These are phyloP conservation scores for Plasmodiophora brassicae DNA, from an alignment of 208 protist species.

Conservation along the genomic window DNA sequence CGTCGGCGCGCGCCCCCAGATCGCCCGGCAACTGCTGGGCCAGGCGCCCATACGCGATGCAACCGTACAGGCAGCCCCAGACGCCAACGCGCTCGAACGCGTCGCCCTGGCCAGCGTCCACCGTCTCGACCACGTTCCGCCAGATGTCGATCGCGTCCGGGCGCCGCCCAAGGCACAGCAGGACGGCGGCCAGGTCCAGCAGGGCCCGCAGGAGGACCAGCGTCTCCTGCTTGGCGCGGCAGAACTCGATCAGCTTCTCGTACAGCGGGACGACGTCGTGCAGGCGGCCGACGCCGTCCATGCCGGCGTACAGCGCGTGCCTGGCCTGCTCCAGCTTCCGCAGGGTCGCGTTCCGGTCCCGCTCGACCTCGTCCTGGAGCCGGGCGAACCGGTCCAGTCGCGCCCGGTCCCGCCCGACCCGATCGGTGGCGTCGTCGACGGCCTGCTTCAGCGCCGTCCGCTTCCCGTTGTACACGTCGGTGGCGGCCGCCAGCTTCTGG, in stretches of 20 bases:
- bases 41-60: too few species aligned
- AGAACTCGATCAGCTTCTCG: not conserved
- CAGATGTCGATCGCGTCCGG: too few species aligned
- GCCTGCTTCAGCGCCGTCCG: not conserved
- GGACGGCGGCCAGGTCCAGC: too few species aligned
- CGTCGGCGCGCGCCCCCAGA: too few species aligned
- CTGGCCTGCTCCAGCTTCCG: not conserved
- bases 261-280: not conserved
- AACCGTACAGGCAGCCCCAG: too few species aligned
- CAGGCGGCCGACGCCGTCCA: not conserved
- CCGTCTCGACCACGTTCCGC: too few species aligned
- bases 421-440: not conserved
- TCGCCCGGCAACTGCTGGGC: too few species aligned
- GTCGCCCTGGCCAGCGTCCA: too few species aligned
- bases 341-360: not conserved
- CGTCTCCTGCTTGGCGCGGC: not conserved
- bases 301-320: not conserved
- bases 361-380: not conserved
- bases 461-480: not conserved
- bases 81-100: too few species aligned
- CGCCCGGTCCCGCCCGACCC: not conserved
- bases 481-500: not conserved
- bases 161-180: too few species aligned
- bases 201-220: not conserved
- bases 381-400: not conserved